phyloP scores from a whole-genome alignment of 176 grass and related monocot genomes.

The Zoysia japonica region DNA sequence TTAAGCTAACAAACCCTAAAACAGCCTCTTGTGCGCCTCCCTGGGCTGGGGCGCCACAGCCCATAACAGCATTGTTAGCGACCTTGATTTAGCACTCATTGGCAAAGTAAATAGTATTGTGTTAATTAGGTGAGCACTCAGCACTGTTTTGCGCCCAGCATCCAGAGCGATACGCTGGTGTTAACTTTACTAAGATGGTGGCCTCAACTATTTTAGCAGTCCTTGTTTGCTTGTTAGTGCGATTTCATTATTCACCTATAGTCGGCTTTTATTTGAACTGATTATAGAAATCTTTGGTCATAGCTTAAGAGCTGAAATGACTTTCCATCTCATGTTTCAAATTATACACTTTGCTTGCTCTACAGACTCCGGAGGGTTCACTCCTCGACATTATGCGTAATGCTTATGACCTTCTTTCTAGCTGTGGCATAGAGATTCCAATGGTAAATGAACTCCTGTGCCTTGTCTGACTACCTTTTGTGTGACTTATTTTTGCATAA shows the following conservation, averaged over 20 bases:
- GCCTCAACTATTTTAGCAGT: not conserved
- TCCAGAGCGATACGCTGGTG: conserved; percentile 1
- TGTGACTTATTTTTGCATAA: conserved; percentile 31
- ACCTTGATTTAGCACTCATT: not conserved
- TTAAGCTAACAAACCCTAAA: no score
- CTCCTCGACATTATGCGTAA: conserved; percentile 97
- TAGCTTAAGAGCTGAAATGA: conserved; percentile 22
- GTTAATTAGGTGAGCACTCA: conserved; percentile 5
- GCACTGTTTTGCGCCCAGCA: not conserved
- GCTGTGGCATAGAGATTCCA: conserved; percentile 67
- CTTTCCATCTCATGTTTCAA: conserved; percentile 29
- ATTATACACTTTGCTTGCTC: conserved; percentile 35
- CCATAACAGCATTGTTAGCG: not conserved
- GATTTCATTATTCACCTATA: not conserved
- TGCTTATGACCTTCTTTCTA: conserved; percentile 81
- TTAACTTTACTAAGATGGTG: conserved; percentile 15
- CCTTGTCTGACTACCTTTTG: not conserved
- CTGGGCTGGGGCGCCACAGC: no score
- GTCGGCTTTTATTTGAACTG: not conserved
- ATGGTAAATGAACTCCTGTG: conserved; percentile 53
- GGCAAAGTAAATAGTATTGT: not conserved
- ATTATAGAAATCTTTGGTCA: not conserved
- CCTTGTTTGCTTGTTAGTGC: not conserved
- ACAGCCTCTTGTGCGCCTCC: no score
- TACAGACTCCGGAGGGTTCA: conserved; percentile 93